Conservation (phyloP, 306 rosid species). For the Bauhinia variegata region DNA sequence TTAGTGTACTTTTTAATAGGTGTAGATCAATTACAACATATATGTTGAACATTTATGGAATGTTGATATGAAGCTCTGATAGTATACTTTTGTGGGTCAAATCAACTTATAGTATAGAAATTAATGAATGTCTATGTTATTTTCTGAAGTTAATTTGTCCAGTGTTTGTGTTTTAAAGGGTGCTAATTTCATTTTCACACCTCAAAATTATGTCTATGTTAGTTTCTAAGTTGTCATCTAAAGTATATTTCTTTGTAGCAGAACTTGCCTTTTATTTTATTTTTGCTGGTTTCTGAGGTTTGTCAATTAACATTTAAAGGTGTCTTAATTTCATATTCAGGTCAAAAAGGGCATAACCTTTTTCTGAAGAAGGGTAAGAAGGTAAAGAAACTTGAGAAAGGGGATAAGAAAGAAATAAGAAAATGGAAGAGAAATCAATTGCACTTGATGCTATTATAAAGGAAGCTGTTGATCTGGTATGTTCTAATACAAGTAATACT, state of each 20-base stretch:
- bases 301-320: slow-evolving; percentile 5
- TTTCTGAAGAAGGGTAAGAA: slow-evolving; percentile 25
- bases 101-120: too few species aligned
- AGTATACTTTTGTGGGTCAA: too few species aligned
- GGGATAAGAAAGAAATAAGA: slow-evolving; percentile 26
- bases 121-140: too few species aligned
- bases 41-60: too few species aligned
- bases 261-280: not conserved
- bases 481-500: slow-evolving; percentile 7
- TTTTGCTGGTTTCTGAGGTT: not conserved
- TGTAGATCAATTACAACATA: too few species aligned
- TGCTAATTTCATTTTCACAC: too few species aligned
- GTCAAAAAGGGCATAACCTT: not conserved
- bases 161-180: too few species aligned
- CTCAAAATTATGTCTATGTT: not conserved
- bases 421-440: slow-evolving; percentile 45
- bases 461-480: slow-evolving; percentile 76
- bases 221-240: not conserved
- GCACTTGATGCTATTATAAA: slow-evolving; percentile 62
- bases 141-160: too few species aligned
- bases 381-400: slow-evolving; percentile 13
- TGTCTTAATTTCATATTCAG: slow-evolving; percentile 10
- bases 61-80: too few species aligned
- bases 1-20: too few species aligned
- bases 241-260: too few species aligned